A percentile compares a stretch with the other conserved stretches of the same genome.
These are phyloP conservation scores for Ophiostoma himal-ulmi DNA, from an alignment of 2,329 filamentous ascomycete species.

Conservation along the genomic window DNA sequence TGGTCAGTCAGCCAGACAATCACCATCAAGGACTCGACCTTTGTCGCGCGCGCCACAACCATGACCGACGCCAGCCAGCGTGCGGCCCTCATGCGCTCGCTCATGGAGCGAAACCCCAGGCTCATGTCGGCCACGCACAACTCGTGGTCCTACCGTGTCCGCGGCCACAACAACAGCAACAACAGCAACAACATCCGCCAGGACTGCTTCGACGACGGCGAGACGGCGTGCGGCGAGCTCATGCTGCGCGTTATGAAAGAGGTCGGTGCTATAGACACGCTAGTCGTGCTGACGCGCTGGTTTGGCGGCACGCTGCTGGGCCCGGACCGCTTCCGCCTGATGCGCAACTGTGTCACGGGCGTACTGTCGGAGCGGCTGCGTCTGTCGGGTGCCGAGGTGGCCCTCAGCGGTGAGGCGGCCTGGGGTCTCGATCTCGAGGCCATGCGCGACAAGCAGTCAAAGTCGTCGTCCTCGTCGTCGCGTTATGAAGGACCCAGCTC, in stretches of 20 bases:
- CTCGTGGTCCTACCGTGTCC: conserved; percentile 48
- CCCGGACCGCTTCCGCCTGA: conserved; percentile 57
- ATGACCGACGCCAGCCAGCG: conserved; percentile 39
- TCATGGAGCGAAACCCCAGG: conserved; percentile 45
- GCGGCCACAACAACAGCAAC: conserved; percentile 16
- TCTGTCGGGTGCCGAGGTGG: conserved; percentile 38
- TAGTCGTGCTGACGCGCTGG: conserved; percentile 58
- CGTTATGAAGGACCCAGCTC: conserved; percentile 25
- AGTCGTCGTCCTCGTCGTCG: no score
- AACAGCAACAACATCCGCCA: conserved; percentile 34
- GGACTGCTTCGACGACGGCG: conserved; percentile 56
- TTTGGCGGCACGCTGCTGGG: conserved; percentile 58
- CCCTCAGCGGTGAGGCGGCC: conserved; percentile 47
- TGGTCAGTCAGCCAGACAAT: conserved; percentile 51
- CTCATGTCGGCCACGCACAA: conserved; percentile 55
- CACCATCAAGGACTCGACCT: conserved; percentile 49
- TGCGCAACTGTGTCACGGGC: conserved; percentile 51
- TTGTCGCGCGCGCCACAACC: conserved; percentile 49
- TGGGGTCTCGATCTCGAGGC: conserved; percentile 56
- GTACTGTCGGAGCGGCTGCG: conserved; percentile 49
- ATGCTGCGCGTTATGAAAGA: conserved; percentile 51
- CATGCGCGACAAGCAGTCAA: conserved; percentile 34
- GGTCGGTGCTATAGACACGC: conserved; percentile 44
- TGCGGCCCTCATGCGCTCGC: conserved; percentile 40
- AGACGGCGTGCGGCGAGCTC: conserved; percentile 53